These are phyloP conservation scores for Saccharum officinarum DNA, from an alignment of 176 grass and related monocot genomes.

Conservation along the genomic window DNA sequence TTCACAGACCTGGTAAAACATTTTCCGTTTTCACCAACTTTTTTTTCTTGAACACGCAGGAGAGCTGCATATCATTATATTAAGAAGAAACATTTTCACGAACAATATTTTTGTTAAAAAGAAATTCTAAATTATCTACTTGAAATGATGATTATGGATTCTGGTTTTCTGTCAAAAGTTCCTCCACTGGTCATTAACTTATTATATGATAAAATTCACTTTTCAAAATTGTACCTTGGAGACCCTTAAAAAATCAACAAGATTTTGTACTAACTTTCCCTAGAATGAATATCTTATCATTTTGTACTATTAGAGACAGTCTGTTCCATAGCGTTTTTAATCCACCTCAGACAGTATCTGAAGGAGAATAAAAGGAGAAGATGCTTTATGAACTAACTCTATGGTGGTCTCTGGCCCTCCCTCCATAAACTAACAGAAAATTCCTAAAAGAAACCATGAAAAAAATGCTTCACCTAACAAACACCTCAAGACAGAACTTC, in stretches of 20 bases:
- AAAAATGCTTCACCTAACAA: background rate
- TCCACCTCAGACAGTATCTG: background rate
- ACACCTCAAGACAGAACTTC: background rate
- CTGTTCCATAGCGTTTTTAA: background rate
- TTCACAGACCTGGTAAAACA: background rate
- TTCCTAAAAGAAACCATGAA: background rate
- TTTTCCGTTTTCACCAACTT: background rate
- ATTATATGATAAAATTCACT: background rate
- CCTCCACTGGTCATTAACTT: background rate
- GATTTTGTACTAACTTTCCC: background rate
- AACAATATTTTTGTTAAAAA: background rate
- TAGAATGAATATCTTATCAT: background rate
- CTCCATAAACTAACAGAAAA: background rate
- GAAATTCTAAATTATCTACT: background rate
- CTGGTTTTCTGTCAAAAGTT: background rate
- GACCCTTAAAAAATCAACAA: background rate
- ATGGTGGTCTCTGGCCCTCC: background rate
- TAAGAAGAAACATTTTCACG: background rate
- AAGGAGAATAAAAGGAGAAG: background rate
- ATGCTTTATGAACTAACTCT: background rate
- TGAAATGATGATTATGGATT: slow-evolving; percentile 1
- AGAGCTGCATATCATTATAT: background rate
- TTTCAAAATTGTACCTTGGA: too few relatives aligned
- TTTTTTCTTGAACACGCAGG: background rate
- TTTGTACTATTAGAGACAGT: too few relatives aligned